phyloP scores from a whole-genome alignment of 1,284 basidiomycete genomes.

The Thecaphora frezii region DNA sequence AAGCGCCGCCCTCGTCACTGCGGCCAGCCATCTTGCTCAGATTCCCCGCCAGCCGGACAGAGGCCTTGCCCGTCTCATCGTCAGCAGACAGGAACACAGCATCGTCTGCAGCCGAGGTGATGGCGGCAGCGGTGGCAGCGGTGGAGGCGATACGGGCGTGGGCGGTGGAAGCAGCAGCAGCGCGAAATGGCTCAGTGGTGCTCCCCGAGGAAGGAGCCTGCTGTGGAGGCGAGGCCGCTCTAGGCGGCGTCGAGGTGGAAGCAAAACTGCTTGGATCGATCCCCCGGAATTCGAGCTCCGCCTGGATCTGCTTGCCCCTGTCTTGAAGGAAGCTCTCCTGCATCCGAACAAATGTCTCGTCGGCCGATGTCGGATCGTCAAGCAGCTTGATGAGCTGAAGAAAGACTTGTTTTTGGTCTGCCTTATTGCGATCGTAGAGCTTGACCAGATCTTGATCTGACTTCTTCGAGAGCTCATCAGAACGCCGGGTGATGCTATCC shows the following conservation, averaged over 20 bases:
- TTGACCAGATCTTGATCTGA: neutral
- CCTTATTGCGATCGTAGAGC: neutral
- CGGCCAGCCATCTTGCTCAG: no score
- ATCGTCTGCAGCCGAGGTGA: no score
- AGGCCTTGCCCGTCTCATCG: no score
- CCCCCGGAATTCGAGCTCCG: neutral
- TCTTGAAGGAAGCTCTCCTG: neutral
- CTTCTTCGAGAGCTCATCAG: neutral
- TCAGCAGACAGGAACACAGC: no score
- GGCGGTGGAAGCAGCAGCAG: no score
- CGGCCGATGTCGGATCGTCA: neutral
- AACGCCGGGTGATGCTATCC: neutral
- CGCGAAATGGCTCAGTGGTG: no score
- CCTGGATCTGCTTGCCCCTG: neutral
- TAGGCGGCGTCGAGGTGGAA: neutral
- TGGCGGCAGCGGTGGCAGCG: no score
- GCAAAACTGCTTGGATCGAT: neutral
- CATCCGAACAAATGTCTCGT: neutral
- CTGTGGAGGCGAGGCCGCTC: neutral
- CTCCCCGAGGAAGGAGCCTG: neutral
- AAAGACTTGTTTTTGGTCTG: neutral
- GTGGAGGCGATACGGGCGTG: no score
- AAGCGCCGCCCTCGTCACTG: no score
- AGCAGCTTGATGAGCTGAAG: neutral
- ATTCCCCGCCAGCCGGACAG: no score